A percentile compares a stretch with the other conserved stretches of the same genome.
Evolutionary conservation across 441 rosid species (phyloP).

Genomic region (Mallotus japonicus): DNA sequence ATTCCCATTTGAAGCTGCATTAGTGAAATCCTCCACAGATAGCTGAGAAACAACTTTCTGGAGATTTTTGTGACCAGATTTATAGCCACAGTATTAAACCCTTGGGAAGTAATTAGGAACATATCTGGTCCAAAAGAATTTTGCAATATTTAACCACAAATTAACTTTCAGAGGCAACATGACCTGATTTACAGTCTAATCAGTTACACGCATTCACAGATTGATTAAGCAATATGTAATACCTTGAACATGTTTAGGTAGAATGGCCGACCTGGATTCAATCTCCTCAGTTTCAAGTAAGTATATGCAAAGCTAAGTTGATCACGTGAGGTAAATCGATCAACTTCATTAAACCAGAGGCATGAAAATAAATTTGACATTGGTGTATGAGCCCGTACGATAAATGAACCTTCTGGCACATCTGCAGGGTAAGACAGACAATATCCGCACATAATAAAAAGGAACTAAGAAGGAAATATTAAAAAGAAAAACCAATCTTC

Average conservation of each 20-base stretch:
- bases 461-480: conserved; percentile 10
- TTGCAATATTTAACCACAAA: neutral
- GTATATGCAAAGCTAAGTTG: conserved; percentile 93
- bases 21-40: neutral
- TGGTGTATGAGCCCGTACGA: conserved; percentile 81
- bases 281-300: conserved; percentile 73
- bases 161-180: conserved; percentile 10
- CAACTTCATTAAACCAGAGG: conserved; percentile 92
- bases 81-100: neutral
- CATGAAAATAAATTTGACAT: conserved; percentile 95
- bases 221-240: conserved; percentile 12
- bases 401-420: conserved; percentile 97
- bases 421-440: conserved; percentile 43
- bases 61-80: neutral
- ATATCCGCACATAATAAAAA: conserved; percentile 22
- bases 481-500: conserved; percentile 11
- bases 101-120: neutral
- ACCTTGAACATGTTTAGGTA: conserved; percentile 89
- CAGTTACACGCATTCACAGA: neutral
- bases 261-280: conserved; percentile 68
- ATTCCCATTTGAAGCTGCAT: neutral
- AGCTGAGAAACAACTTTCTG: neutral
- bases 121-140: neutral
- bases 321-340: conserved; percentile 87
- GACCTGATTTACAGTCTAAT: conserved; percentile 4